Conservation (phyloP, 495 filamentous ascomycete genomes). For the Achaetomiella virescens region DNA sequence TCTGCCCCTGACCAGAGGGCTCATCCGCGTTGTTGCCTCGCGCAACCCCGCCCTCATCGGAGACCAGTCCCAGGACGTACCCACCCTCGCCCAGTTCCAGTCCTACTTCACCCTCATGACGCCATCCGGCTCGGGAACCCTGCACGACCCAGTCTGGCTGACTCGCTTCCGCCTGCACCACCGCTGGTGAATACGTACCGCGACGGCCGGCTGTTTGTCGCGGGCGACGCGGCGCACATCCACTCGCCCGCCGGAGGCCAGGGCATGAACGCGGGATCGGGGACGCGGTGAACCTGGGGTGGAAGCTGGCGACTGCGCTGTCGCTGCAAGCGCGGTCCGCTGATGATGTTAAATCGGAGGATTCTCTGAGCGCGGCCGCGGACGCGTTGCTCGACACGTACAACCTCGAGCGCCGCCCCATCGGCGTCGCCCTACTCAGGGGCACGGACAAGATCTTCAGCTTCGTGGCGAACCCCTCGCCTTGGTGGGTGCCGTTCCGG, state of each 20-base stretch:
- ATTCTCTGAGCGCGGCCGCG: not conserved
- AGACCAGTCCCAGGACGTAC: slow-evolving; percentile 17
- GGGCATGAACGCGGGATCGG: slow-evolving; percentile 59
- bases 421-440: slow-evolving; percentile 31
- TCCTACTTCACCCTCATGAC: slow-evolving; percentile 23
- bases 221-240: slow-evolving; percentile 55
- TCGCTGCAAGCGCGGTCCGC: not conserved
- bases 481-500: slow-evolving; percentile 25
- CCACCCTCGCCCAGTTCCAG: slow-evolving; percentile 30
- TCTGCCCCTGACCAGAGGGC: slow-evolving; percentile 26
- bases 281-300: slow-evolving; percentile 54
- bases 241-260: slow-evolving; percentile 53
- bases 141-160: slow-evolving; percentile 34
- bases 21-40: slow-evolving; percentile 31
- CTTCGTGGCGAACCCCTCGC: slow-evolving; percentile 30
- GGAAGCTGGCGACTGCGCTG: slow-evolving; percentile 45
- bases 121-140: slow-evolving; percentile 26
- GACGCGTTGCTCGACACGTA: slow-evolving; percentile 33
- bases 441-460: slow-evolving; percentile 34
- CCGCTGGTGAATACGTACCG: slow-evolving; percentile 33
- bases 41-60: slow-evolving; percentile 9
- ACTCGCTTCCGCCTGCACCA: slow-evolving; percentile 37
- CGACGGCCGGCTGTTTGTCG: slow-evolving; percentile 43
- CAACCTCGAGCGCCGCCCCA: slow-evolving; percentile 32
- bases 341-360: too few relatives aligned